phyloP scores from a whole-genome alignment of 1,139 yeast species.

The Eremothecium gossypii region DNA sequence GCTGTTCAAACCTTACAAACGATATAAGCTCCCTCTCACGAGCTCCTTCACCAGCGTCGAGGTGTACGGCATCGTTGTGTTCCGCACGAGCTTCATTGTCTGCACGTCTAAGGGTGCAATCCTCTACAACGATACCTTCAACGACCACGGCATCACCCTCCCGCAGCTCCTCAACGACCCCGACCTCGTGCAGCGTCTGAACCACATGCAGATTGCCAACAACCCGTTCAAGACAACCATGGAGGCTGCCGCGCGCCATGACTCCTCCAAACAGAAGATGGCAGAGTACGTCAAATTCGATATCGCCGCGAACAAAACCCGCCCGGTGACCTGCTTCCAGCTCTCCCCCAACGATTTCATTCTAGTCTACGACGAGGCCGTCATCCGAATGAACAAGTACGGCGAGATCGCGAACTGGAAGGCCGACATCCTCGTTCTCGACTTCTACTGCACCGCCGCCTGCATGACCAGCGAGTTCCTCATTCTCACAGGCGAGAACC shows the following conservation, averaged over 20 bases:
- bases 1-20: conserved; percentile 45
- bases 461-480: conserved; percentile 52
- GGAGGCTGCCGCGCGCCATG: conserved; percentile 29
- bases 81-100: conserved; percentile 55
- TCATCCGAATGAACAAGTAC: conserved; percentile 56
- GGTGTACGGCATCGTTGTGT: conserved; percentile 47
- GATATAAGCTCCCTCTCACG: conserved; percentile 26
- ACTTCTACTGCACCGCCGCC: conserved; percentile 50
- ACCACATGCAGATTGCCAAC: conserved; percentile 23
- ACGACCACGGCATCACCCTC: conserved; percentile 45
- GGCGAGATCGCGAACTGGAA: conserved; percentile 52
- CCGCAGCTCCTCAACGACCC: conserved; percentile 35
- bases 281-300: conserved; percentile 27
- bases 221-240: conserved; percentile 25
- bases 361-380: conserved; percentile 65
- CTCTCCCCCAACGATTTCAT: conserved; percentile 43
- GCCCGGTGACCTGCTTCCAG: conserved; percentile 58
- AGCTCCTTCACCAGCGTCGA: conserved; percentile 45
- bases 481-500: conserved; percentile 56
- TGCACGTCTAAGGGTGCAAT: conserved; percentile 66
- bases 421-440: conserved; percentile 47
- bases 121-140: conserved; percentile 44
- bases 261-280: conserved; percentile 31
- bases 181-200: conserved; percentile 19
- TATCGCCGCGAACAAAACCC: conserved; percentile 27